Evolutionary conservation across 768 basidiomycete genomes (phyloP).

Genomic region (Rhizopogon vinicolor): DNA sequence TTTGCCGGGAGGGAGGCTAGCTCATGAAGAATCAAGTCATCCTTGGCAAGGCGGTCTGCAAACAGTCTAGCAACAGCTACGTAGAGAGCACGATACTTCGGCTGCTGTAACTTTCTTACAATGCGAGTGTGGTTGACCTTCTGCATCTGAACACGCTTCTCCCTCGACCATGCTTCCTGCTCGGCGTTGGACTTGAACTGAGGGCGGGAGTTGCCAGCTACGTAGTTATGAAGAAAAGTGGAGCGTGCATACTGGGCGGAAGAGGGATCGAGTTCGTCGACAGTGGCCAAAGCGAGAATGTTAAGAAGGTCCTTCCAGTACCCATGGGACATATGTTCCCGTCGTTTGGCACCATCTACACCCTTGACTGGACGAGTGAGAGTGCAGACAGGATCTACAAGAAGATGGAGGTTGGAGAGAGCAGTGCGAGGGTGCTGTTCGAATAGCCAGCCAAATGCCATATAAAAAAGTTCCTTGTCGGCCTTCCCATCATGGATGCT

Average conservation of each 20-base stretch:
- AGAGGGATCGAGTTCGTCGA: conserved; percentile 38
- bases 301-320: conserved; percentile 78
- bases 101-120: conserved; percentile 36
- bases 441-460: conserved; percentile 66
- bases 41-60: conserved; percentile 43
- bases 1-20: conserved; percentile 29
- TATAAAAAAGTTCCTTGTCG: conserved; percentile 59
- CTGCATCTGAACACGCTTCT: conserved; percentile 17
- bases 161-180: conserved; percentile 18
- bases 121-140: conserved; percentile 31
- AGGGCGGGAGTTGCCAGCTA: conserved; percentile 20
- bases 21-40: conserved; percentile 37
- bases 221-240: conserved; percentile 23
- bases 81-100: conserved; percentile 59
- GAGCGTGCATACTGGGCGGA: conserved; percentile 3
- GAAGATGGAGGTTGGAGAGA: conserved; percentile 50
- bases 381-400: conserved; percentile 49
- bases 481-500: conserved; percentile 70
- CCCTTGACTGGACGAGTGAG: conserved; percentile 19
- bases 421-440: conserved; percentile 67
- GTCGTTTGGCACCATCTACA: conserved; percentile 14
- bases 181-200: conserved; percentile 14
- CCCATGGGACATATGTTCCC: conserved; percentile 39
- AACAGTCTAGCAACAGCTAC: conserved; percentile 60
- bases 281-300: conserved; percentile 55